Conservation (phyloP, 306 rosid genomes). For the Ammopiptanthus mongolicus region DNA sequence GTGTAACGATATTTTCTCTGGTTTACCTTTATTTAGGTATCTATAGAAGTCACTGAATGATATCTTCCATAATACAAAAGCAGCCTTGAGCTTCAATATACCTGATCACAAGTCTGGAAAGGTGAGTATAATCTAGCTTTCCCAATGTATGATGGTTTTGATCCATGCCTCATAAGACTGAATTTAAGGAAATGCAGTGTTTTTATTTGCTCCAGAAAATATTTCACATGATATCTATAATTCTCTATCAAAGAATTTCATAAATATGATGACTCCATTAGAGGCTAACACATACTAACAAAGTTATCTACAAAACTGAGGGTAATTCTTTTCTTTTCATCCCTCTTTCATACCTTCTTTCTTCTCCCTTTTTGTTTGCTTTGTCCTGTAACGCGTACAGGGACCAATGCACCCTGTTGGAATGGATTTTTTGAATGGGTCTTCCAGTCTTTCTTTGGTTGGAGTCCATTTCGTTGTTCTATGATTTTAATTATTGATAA, state of each 20-base stretch:
- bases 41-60: conserved; percentile 70
- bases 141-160: not conserved
- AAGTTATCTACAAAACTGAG: too few species aligned
- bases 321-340: too few species aligned
- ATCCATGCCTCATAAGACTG: not conserved
- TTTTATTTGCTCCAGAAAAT: conserved; percentile 2
- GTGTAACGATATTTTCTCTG: not conserved
- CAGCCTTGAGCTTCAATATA: conserved; percentile 72
- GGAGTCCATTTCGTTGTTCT: too few species aligned
- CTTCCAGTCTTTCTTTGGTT: too few species aligned
- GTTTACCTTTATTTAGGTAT: conserved; percentile 43
- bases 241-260: conserved; percentile 3
- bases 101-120: conserved; percentile 97
- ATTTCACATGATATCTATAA: not conserved
- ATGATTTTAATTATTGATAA: too few species aligned
- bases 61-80: conserved; percentile 61
- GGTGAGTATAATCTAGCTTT: conserved; percentile 41
- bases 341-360: too few species aligned
- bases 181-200: not conserved
- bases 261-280: not conserved
- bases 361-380: too few species aligned
- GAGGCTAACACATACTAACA: not conserved
- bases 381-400: too few species aligned
- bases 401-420: too few species aligned
- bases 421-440: too few species aligned